Base-by-base conservation (phyloP, 805 yeast species). In the Candida ovalis region DNA sequence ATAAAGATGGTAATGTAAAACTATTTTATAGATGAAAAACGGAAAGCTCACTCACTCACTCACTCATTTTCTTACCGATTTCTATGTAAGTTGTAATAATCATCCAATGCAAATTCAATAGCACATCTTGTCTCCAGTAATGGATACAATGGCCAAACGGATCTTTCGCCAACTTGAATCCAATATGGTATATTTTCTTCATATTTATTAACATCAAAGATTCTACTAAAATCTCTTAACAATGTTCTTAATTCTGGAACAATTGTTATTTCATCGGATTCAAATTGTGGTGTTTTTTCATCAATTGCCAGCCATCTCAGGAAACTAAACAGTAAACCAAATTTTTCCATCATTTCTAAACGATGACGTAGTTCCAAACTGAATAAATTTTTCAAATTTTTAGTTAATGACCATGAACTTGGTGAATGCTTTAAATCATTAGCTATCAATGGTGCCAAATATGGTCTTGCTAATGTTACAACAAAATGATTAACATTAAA, bases 401-500 rank as follows among this genome's bases (percentile, higher is more conserved):
- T 59, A 1, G 60, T 50, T 18, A 53, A 72, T 51, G 60, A 71
- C 70, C 61, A 75, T 51, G 61, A 52, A 1, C 57, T 58, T n/a
- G 63, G 57, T 23, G 66, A 78, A 61, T 89, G 94, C 60, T 84
- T 85, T 59, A 88, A 74, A 61, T 89, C 97, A 54, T 87, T 85
- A 33, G 87, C 82, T 39, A 94, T 77, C 48, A 92, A 71, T 0
- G 98, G 97, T 0, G 97, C 96, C 57, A 92, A 71, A 60, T 92
- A 94, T 0, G 98, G 97, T 52, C 97, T 76, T 8, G 98, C 96
- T 54, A 92, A 73, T 19, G 97, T 88, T 1, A 91, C 91, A 27
- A 94, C 75, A 61, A 89, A 92, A 66, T 91, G 95, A 66, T 94
- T 94, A 22, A 94, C 98, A 59, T 94, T 94, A 72, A 92, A 94